Base-by-base conservation (phyloP, 2,329 filamentous ascomycete species). In the Colletotrichum theobromicola region DNA sequence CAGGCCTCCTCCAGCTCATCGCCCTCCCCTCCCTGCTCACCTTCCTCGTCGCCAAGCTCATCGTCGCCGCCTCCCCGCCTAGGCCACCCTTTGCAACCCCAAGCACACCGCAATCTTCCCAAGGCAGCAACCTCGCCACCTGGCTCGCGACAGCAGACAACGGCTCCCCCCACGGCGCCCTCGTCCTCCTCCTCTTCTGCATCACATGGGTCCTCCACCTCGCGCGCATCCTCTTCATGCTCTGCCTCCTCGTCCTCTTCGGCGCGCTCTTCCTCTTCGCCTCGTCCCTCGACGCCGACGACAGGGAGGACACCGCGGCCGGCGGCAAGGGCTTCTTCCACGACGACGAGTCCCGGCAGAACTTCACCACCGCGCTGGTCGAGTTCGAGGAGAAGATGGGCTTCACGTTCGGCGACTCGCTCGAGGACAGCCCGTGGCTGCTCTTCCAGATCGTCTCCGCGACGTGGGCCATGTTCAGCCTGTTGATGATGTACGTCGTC, bases 91-190 rank as follows among this genome's bases (percentile, higher is more conserved):
- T 66, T 18, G 67, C 46, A 61, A 55, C 62, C 8, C 58, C 62
- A 12, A 16, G 30, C 24, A 26, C 67, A 4, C 18, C 34, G 8
- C 15, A n/a, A 10, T 5, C 37, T 4, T 18, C 57, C 5, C 24
- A 58, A 57, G 50, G 26, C 18, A 68, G 26, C 18, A 68, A 72
- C 57, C 68, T 75, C 9, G 72, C 72, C 18, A 67, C 42, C 13
- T 75, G 72, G 72, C 26, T 75, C 42, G 72, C 72, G 15, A 73
- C 68, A 30, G 72, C 63, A 15, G 72, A 68, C 57, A 32, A 73
- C 64, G 72, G 72, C 62, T 75, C 72, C 30, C 72, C 72, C 13
- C 72, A 73, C 42, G 72, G 72, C 63, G 69, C 72, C 15, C 69
- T 75, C 24, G 63, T 67, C 9, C 72, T 75, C 63, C 26, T 75